Evolutionary conservation across 148 eudicot genomes (phyloP), one percentile per base, ranked within the genome.

Genomic region (Rhododendron vialii): DNA sequence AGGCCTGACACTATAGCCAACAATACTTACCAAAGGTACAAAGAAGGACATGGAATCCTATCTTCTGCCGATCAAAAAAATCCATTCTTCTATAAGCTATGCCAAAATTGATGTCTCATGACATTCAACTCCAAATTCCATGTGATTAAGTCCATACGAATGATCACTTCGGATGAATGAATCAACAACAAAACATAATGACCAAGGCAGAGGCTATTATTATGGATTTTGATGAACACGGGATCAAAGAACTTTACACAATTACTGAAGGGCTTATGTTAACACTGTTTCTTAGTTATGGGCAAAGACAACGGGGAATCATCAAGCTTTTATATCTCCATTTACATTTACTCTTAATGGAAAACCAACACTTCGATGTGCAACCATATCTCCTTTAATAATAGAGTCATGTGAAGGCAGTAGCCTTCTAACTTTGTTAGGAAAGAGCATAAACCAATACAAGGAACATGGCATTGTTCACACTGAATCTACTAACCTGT

Each of bases 401-500:
- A 83, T 48, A 35, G 12, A 35, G 24, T 18, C 33, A 45, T 41
- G n/a, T 43, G 38, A 26, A 7, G 38, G 43, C 59, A 41, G 57
- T 20, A 55, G 22, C 24, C 15, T 55, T 7, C 36, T 26, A 80
- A 83, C 43, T 83, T 69, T 83, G 61, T 30, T 33, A 26, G 45
- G 36, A 67, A 67, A 67, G 28, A 28, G 15, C 50, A 84, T 84
- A 51, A 12, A 48, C 36, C 26, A 28, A 73, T 69, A 35, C 30
- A 13, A 51, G 80, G 18, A 71, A 75, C 50, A 15, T n/a, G 36
- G 77, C 2, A 63, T 43, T n/a, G 73, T 55, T 71, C 45, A 28
- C 65, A 59, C 38, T 22, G 12, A 51, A 84, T 81, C 47, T 76
- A 86, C 50, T 84, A 88, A 95, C 99, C 99, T 93, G 93, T 97